These are phyloP conservation scores for Penicillium sp. DNA, from an alignment of 2,329 filamentous ascomycete species.

Conservation along the genomic window DNA sequence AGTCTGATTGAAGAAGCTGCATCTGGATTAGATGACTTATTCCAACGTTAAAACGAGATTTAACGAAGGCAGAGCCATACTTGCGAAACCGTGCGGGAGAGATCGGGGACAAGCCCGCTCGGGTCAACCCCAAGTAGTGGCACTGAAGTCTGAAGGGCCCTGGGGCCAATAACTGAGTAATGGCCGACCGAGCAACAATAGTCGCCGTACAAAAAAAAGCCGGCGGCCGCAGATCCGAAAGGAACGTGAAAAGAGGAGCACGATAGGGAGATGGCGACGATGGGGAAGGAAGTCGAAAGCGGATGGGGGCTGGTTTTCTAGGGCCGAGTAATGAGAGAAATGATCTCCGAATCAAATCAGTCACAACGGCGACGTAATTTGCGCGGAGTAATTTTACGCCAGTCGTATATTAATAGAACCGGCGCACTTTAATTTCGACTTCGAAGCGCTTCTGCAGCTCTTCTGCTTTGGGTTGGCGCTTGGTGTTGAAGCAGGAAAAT, in stretches of 20 bases:
- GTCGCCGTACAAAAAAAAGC: background rate
- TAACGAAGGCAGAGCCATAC: conserved; percentile 11
- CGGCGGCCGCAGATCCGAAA: background rate
- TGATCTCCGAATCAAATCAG: conserved; percentile 14
- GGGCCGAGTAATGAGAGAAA: conserved; percentile 10
- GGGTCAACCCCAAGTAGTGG: conserved; percentile 21
- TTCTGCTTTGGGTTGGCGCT: conserved; percentile 6
- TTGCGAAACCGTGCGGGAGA: conserved; percentile 18
- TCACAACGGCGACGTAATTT: conserved; percentile 5
- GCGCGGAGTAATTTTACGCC: conserved; percentile 12
- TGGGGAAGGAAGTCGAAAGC: conserved; percentile 8
- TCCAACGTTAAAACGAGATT: conserved; percentile 11
- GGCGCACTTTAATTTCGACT: conserved; percentile 1
- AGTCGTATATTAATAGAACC: conserved; percentile 9
- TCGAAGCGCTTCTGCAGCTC: background rate
- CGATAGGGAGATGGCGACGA: conserved; percentile 1
- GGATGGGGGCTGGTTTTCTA: conserved; percentile 12
- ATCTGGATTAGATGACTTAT: conserved; percentile 15
- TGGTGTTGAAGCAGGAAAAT: conserved; percentile 18
- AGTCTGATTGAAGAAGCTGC: background rate
- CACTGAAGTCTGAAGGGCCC: conserved; percentile 17
- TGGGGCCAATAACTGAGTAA: conserved; percentile 2
- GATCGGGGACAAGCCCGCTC: conserved; percentile 21
- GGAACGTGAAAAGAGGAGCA: background rate
- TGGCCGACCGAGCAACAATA: background rate